These are phyloP conservation scores for Sutorius australiensis DNA, from an alignment of 768 basidiomycete species.

Conservation along the genomic window DNA sequence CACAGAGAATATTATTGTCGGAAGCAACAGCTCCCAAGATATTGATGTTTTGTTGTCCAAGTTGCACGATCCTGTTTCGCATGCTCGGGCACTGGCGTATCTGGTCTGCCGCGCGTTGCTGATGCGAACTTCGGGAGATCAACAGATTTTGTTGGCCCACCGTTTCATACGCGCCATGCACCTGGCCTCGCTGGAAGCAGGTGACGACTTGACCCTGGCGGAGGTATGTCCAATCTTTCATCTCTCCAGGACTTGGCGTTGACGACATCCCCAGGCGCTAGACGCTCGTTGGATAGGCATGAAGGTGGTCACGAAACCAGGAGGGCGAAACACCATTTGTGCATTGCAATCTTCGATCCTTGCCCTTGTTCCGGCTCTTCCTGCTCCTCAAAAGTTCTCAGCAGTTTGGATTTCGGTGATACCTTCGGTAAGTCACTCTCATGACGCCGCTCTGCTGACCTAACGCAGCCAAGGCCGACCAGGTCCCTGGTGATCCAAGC, in stretches of 20 bases:
- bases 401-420: constrained; percentile 47
- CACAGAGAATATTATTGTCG: constrained; percentile 62
- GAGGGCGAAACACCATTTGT: constrained; percentile 48
- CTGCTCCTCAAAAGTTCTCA: constrained; percentile 37
- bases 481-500: constrained; percentile 18
- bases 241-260: background rate
- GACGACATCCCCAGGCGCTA: constrained; percentile 37
- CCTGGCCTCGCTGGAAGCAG: constrained; percentile 41
- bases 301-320: constrained; percentile 56
- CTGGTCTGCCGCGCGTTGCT: constrained; percentile 64
- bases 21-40: constrained; percentile 41
- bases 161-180: constrained; percentile 45
- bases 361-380: constrained; percentile 45
- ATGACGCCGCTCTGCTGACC: background rate
- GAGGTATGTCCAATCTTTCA: constrained; percentile 26
- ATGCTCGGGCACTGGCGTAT: constrained; percentile 55
- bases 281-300: constrained; percentile 44
- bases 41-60: constrained; percentile 49
- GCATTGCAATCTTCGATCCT: constrained; percentile 60
- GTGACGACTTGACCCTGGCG: constrained; percentile 33
- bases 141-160: constrained; percentile 53
- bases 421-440: constrained; percentile 30
- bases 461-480: constrained; percentile 16
- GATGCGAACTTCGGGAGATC: constrained; percentile 50
- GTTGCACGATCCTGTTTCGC: constrained; percentile 45